Percentiles rank a stretch among this genome's conserved stretches.
These are phyloP conservation scores for Clathrus columnatus DNA, from an alignment of 768 basidiomycete species.

Conservation along the genomic window DNA sequence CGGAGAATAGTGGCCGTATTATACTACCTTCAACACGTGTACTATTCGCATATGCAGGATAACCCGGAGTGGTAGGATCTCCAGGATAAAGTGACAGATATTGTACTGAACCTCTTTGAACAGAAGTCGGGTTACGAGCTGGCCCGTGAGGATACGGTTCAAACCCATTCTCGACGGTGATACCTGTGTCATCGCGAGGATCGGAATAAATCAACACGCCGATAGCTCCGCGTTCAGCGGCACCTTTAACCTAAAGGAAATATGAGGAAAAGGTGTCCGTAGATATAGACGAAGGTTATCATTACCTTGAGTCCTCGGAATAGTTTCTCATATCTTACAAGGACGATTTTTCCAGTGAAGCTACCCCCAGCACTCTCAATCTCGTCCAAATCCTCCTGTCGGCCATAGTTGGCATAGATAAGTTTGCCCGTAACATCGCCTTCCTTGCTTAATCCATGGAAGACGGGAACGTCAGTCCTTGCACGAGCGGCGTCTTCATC, in stretches of 20 bases:
- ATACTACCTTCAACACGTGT: constrained; percentile 38
- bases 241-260: constrained; percentile 56
- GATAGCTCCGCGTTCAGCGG: constrained; percentile 72
- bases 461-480: constrained; percentile 62
- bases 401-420: constrained; percentile 77
- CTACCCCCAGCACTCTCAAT: constrained; percentile 53
- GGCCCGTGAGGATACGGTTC: constrained; percentile 76
- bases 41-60: constrained; percentile 77
- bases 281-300: no score
- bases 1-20: no score
- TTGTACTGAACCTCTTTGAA: constrained; percentile 81
- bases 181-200: constrained; percentile 75
- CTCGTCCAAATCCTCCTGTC: constrained; percentile 61
- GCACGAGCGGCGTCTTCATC: constrained; percentile 69
- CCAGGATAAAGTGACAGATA: constrained; percentile 60
- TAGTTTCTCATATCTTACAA: constrained; percentile 65
- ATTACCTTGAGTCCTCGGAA: constrained; percentile 87
- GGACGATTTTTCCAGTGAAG: constrained; percentile 67
- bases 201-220: constrained; percentile 81
- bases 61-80: constrained; percentile 81
- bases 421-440: constrained; percentile 66
- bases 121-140: constrained; percentile 73
- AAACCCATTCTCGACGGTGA: constrained; percentile 70
- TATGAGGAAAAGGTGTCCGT: constrained; percentile 5
- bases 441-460: constrained; percentile 74